Evolutionary conservation across 1,139 yeast genomes (phyloP), one percentile per base, ranked within the genome.

Genomic region (Waltiozyma sp.): DNA sequence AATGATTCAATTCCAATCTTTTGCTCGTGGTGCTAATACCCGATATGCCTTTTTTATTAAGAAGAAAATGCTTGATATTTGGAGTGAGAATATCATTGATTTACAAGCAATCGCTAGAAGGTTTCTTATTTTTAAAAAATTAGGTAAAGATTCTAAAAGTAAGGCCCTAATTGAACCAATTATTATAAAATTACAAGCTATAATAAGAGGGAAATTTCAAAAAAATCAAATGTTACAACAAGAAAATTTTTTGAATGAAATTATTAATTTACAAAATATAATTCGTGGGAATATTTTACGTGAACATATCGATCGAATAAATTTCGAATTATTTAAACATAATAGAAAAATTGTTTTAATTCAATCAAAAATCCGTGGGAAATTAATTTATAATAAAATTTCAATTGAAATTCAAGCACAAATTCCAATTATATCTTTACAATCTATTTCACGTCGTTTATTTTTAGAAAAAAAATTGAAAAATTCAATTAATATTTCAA

Each of bases 11-110:
- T 64, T 82, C 28, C 91, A 83, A 57, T 72, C 87, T 0, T 61
- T 78, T 28, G 70, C 82, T 9, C 67, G 84, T 51, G 91, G 89
- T 24, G 80, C 84, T 1, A 68, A 75, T 43, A 64, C 75, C 48
- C 69, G 93, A 41, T 83, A 79, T 57, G 63, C 63, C 24, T 66
- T 80, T 66, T 80, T 77, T 59, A 81, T 81, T 37, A 73, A 74
- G 51, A 71, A 68, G 45, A 76, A 77, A 48, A 72, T 78, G 69
- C 56, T 80, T 35, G 73, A 72, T 49, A 75, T 80, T 3, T 74
- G 71, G 49, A 64, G 66, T 4, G 73, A 70, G 19, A 75, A 72
- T 46, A 60, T 77, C 31, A 63, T 76, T 7, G 61, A 49, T 19
- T 49, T 67, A 18, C 72, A 67, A 48, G 50, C 65, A 0, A 37